Conservation (phyloP, 2,329 filamentous ascomycete genomes). For the Immersiporthe knoxdaviesiana region DNA sequence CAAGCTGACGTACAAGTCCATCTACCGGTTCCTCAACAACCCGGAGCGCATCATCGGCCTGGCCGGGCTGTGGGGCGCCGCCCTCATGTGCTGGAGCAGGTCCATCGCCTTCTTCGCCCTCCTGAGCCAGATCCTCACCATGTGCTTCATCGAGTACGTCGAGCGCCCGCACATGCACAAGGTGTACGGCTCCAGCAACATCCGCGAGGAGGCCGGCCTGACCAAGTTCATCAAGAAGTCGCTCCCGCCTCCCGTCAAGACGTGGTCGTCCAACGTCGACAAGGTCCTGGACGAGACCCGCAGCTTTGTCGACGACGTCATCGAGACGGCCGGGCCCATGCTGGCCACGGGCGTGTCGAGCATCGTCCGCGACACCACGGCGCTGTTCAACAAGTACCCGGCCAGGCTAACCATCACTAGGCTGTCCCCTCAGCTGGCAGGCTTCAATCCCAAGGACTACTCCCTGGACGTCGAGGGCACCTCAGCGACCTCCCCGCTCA, state of each 20-base stretch:
- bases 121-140: slow-evolving; percentile 79
- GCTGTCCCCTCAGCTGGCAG: slow-evolving; percentile 77
- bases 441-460: slow-evolving; percentile 80
- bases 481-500: slow-evolving; percentile 51
- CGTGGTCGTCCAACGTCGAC: slow-evolving; percentile 85
- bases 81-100: slow-evolving; percentile 88
- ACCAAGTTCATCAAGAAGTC: slow-evolving; percentile 89
- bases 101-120: slow-evolving; percentile 86
- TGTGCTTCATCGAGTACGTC: slow-evolving; percentile 88
- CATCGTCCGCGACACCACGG: slow-evolving; percentile 84
- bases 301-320: slow-evolving; percentile 87
- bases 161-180: slow-evolving; percentile 99
- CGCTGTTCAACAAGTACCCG: slow-evolving; percentile 87
- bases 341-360: slow-evolving; percentile 83
- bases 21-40: slow-evolving; percentile 98
- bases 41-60: slow-evolving; percentile 92
- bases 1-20: slow-evolving; percentile 93
- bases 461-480: slow-evolving; percentile 74
- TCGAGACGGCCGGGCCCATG: slow-evolving; percentile 84
- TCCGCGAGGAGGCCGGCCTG: slow-evolving; percentile 86
- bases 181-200: slow-evolving; percentile 76
- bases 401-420: slow-evolving; percentile 82
- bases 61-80: slow-evolving; percentile 93
- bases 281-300: slow-evolving; percentile 83
- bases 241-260: slow-evolving; percentile 79